These are phyloP conservation scores for Galeopsis tetrahit DNA, from an alignment of 257 asterid species.

Conservation along the genomic window DNA sequence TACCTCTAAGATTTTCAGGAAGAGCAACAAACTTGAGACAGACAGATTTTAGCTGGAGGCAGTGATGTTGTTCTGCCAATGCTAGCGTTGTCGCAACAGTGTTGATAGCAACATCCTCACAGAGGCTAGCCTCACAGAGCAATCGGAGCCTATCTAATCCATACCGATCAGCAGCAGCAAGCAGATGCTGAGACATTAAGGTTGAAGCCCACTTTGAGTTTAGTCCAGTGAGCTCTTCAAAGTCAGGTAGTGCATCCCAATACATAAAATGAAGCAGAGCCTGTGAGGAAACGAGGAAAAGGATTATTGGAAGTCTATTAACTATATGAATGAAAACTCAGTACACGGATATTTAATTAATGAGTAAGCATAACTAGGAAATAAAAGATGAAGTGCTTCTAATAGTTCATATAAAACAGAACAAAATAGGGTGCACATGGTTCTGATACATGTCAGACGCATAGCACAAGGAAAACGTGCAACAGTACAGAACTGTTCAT, in stretches of 20 bases:
- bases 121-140: conserved; percentile 82
- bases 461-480: conserved; percentile 22
- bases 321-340: background rate
- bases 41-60: conserved; percentile 84
- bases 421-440: background rate
- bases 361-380: conserved; percentile 10
- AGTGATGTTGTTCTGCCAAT: conserved; percentile 95
- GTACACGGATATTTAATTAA: background rate
- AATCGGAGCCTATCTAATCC: conserved; percentile 87
- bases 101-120: conserved; percentile 85
- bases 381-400: background rate
- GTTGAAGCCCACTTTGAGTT: conserved; percentile 88
- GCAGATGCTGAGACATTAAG: conserved; percentile 93
- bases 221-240: conserved; percentile 87
- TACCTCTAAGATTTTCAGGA: conserved; percentile 93
- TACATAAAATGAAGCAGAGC: conserved; percentile 88
- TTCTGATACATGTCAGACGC: conserved; percentile 3
- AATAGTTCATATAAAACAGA: conserved; percentile 14
- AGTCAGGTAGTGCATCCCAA: conserved; percentile 83
- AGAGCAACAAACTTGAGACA: conserved; percentile 87
- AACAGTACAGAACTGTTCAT: background rate
- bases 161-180: conserved; percentile 96
- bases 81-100: conserved; percentile 98
- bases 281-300: conserved; percentile 42
- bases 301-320: background rate